Evolutionary conservation across 2,329 filamentous ascomycete species (phyloP), one percentile per base, ranked within the genome.

Genomic region (Botrytis fabae): DNA sequence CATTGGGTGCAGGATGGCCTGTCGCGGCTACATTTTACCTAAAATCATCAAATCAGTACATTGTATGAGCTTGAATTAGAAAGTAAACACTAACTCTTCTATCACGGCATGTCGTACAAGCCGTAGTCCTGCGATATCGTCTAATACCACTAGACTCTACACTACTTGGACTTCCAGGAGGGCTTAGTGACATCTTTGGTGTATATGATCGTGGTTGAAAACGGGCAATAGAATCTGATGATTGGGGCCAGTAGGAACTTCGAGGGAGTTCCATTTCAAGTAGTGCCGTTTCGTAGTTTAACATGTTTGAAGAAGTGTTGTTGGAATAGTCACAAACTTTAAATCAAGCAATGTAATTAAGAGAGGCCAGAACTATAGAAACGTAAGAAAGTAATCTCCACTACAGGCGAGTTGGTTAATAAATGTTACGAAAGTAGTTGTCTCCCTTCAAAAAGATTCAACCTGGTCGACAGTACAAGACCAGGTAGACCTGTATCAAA

Each of bases 21-120:
- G n/a, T 71, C 57, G 40, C 60, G 69, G 22, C 60, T 64, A 40
- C 69, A 71, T 32, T 71, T 62, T n/a, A 71, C 59, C 69, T 71
- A 51, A 25, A 35, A 2, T 51, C 38, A 16, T n/a, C 16, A 16
- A 51, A 66, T 48, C 20, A 32, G 65, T 25, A 57, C 38, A n/a
- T 40, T 69, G 4, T 20, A 69, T 20, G 25, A 25, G 18, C 12
- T n/a, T 46, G 25, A 57, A 57, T 20, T 4, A 16, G 57, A 20
- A 18, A 63, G 16, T n/a, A 63, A 63, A 42, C 9, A 44, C 38
- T 42, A 28, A 42, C 61, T 42, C 61, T 71, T 71, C 69, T 62
- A 32, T 51, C 32, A n/a, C 69, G 69, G 46, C 69, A 71, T 54
- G 35, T 54, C 9, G 69, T 71, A 57, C 69, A 71, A 20, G 69